phyloP scores from a whole-genome alignment of 164 flowering plant genomes.

The Umbilicus rupestris region DNA sequence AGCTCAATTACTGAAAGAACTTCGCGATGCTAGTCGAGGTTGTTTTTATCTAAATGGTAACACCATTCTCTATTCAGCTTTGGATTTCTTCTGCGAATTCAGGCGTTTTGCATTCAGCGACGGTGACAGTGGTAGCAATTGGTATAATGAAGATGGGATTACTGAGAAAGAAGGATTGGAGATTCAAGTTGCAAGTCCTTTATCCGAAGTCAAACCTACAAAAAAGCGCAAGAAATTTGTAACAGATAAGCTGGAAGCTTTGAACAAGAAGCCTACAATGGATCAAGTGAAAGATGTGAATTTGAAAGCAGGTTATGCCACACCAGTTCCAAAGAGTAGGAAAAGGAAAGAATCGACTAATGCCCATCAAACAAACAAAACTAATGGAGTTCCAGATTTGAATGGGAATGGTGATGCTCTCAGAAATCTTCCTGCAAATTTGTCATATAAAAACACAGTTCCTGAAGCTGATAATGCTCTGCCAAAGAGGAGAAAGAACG shows the following conservation, averaged over 20 bases:
- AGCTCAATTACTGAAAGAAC: slow-evolving; percentile 37
- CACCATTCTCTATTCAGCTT: slow-evolving; percentile 19
- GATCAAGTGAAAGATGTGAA: slow-evolving; percentile 7
- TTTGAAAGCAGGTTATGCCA: not conserved
- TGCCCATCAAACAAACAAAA: not conserved
- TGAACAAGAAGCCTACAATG: slow-evolving; percentile 5
- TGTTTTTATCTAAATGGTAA: slow-evolving; percentile 29
- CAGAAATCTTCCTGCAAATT: not conserved
- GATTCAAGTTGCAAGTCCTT: not conserved
- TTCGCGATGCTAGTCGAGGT: slow-evolving; percentile 38
- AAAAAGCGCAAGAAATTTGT: not conserved
- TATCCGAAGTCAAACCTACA: slow-evolving; percentile 3
- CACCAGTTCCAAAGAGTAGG: slow-evolving; percentile 6
- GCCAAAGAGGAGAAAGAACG: slow-evolving; percentile 15
- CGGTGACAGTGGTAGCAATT: slow-evolving; percentile 15
- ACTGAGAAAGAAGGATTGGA: not conserved
- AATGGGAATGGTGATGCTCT: slow-evolving; percentile 15
- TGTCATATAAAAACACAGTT: slow-evolving; percentile 8
- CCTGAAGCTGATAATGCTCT: slow-evolving; percentile 14
- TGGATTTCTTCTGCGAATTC: slow-evolving; percentile 39
- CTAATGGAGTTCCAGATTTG: slow-evolving; percentile 17
- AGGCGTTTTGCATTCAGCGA: slow-evolving; percentile 36
- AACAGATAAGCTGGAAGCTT: slow-evolving; percentile 10
- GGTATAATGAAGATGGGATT: not conserved
- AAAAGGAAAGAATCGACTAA: slow-evolving; percentile 10